Conservation (phyloP, 352 stramenopile genomes). For the Vaucheria bursata region DNA sequence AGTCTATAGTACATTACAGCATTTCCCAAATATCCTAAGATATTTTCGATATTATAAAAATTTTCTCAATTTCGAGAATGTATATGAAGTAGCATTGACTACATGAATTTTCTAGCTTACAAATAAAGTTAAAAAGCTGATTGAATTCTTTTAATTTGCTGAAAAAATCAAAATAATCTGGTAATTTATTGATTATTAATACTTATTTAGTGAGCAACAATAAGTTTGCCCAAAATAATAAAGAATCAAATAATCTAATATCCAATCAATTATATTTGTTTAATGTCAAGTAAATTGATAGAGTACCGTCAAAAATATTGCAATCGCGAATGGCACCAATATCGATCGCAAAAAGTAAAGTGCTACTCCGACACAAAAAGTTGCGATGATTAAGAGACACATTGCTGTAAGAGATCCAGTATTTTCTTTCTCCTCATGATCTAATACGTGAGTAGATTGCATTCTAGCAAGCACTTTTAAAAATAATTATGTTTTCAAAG, state of each 20-base stretch:
- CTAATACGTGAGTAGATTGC: too few relatives aligned
- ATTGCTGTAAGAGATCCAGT: slow-evolving; percentile 27
- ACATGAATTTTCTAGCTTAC: background rate
- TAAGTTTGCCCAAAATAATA: too few relatives aligned
- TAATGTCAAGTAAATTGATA: background rate
- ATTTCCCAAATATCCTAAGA: too few relatives aligned
- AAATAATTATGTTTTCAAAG: too few relatives aligned
- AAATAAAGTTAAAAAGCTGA: background rate
- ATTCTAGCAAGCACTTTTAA: too few relatives aligned
- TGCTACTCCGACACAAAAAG: slow-evolving; percentile 38
- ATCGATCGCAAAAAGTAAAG: slow-evolving; percentile 41
- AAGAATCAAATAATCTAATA: background rate
- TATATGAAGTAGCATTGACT: too few relatives aligned
- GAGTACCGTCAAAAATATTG: slow-evolving; percentile 8
- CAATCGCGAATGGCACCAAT: slow-evolving; percentile 38
- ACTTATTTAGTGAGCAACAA: too few relatives aligned
- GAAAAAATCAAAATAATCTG: background rate
- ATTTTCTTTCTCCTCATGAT: background rate
- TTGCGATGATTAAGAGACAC: slow-evolving; percentile 44
- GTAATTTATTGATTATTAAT: background rate
- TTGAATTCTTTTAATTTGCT: background rate
- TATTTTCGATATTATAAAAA: too few relatives aligned
- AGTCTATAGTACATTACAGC: too few relatives aligned
- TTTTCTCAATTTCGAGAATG: too few relatives aligned
- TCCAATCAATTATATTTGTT: background rate